Evolutionary conservation across 768 basidiomycete species (phyloP).

Genomic region (Boletus edulis): DNA sequence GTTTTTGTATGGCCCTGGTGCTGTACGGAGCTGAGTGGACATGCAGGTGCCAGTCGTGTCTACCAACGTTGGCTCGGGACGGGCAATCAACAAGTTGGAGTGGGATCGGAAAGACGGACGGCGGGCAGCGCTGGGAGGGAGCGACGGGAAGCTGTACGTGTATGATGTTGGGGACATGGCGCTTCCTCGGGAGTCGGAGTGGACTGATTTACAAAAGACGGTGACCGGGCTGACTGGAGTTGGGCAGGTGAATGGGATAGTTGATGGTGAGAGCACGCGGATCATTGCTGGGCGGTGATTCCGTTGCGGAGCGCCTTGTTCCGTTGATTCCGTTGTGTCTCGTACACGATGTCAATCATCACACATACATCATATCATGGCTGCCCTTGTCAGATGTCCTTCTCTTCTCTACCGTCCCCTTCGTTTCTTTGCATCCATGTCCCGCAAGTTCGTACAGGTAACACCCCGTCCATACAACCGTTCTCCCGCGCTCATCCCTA

Average conservation of each 20-base stretch:
- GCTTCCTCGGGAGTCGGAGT: slow-evolving; percentile 85
- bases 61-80: slow-evolving; percentile 71
- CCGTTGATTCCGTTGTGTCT: background rate
- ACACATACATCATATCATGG: background rate
- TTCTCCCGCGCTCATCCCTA: background rate
- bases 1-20: background rate
- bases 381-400: slow-evolving; percentile 1
- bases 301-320: slow-evolving; percentile 13
- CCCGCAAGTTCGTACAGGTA: slow-evolving; percentile 20
- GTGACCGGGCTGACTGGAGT: slow-evolving; percentile 65
- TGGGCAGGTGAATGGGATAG: slow-evolving; percentile 39
- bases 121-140: slow-evolving; percentile 85
- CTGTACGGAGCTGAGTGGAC: slow-evolving; percentile 1
- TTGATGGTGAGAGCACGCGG: slow-evolving; percentile 29
- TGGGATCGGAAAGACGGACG: slow-evolving; percentile 96
- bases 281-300: slow-evolving; percentile 35
- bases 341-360: too few species aligned
- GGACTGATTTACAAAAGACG: slow-evolving; percentile 90
- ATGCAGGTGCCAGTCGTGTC: slow-evolving; percentile 88
- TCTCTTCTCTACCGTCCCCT: background rate
- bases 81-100: slow-evolving; percentile 91
- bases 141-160: slow-evolving; percentile 89
- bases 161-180: slow-evolving; percentile 95
- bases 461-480: background rate
- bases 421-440: slow-evolving; percentile 10